Evolutionary conservation across 208 protist species (phyloP), one percentile per base, ranked within the genome.

Genomic region (Trypanosoma theileri): DNA sequence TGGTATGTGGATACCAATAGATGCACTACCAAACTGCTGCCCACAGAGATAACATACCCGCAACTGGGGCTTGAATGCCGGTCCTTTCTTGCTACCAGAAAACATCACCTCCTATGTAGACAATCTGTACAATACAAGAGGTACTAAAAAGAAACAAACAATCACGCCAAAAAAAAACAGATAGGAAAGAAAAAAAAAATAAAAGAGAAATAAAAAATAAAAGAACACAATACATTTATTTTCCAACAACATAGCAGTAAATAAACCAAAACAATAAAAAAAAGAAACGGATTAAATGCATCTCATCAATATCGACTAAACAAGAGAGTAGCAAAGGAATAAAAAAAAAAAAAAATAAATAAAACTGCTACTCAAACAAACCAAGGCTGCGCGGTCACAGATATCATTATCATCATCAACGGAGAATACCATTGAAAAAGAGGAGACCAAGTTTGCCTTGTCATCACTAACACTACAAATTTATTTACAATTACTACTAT

Each of bases 1-100:
- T 8, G 87, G 89, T 46, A 96, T 84, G 72, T 98, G 94, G 61
- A 98, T 98, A 51, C 75, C 82, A 41, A 98, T 89, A 42, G 91
- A 96, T 3, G 81, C 80, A 31, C 69, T 88, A 31, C 94, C 92
- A 69, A 96, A 98, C 77, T 97, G 89, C 42, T 94, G 88, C 10
- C 92, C 92, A 65, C 86, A 92, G 12, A 96, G 74, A 62, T 97
- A 97, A 70, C 92, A 96, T 31, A 93, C 79, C 1, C 81, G 74
- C 44, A 96, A 71, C n/a, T 83, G 71, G 8, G 90, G 90, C 17
- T 81, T 69, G 28, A 61, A 70, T 26, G 58, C 71, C 46, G 71
- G 71, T 21, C 71, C 71, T 51, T 70, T 76, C n/a, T 57, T 51
- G 22, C 57, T 42, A 26, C 40, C 35, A 10, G 71, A 70, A 17